Conservation (phyloP, 768 basidiomycete genomes). For the Holtermanniella nyarrowii region DNA sequence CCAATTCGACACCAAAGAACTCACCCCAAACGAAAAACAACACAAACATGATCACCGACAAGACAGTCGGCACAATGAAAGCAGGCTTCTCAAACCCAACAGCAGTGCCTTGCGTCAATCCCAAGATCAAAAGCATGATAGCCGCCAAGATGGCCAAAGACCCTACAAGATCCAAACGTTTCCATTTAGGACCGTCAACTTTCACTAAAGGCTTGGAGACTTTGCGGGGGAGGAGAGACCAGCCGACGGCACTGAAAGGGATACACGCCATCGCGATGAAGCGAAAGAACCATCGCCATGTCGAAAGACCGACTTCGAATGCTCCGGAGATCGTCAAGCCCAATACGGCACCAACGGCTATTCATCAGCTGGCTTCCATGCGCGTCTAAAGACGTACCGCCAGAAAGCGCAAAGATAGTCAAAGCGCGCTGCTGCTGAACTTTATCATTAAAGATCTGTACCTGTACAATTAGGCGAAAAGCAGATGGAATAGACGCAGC, state of each 20-base stretch:
- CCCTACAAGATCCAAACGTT: conserved; percentile 31
- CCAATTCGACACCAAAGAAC: no score
- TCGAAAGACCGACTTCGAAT: conserved; percentile 13
- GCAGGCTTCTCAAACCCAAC: conserved; percentile 2
- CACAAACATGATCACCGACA: conserved; percentile 16
- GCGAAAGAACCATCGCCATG: conserved; percentile 36
- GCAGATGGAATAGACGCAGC: conserved; percentile 18
- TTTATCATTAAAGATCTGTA: conserved; percentile 18
- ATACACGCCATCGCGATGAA: conserved; percentile 9
- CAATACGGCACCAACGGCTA: conserved; percentile 10
- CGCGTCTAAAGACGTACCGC: no score
- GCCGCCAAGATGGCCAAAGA: conserved; percentile 11
- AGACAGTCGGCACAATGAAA: conserved; percentile 25
- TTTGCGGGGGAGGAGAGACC: conserved; percentile 15
- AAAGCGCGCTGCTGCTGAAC: conserved; percentile 11
- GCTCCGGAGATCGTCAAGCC: conserved; percentile 22
- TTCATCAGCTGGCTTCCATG: no score
- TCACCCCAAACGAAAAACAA: conserved; percentile 27
- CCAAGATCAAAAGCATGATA: conserved; percentile 28
- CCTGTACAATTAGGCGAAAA: conserved; percentile 19
- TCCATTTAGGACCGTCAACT: conserved; percentile 13
- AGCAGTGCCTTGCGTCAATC: conserved; percentile 14
- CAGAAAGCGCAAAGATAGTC: conserved; percentile 12
- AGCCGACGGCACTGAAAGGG: conserved; percentile 6
- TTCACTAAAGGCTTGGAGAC: conserved; percentile 1